phyloP scores from a whole-genome alignment of 1,284 basidiomycete species.

The Sanghuangporus weigelae region DNA sequence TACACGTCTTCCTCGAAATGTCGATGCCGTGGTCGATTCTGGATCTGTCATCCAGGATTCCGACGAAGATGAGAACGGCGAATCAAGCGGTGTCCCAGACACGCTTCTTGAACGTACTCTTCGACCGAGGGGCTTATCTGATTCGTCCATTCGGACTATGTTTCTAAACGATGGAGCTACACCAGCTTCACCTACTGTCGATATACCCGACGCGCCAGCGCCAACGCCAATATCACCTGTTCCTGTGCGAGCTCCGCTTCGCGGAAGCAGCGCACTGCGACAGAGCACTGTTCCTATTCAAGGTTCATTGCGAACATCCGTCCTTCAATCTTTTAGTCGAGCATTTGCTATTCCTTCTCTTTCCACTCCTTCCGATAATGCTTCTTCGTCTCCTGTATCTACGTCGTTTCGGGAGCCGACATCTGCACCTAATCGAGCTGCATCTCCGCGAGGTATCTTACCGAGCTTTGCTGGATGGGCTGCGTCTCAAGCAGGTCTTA shows the following conservation, averaged over 20 bases:
- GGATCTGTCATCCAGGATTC: slow-evolving; percentile 31
- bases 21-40: slow-evolving; percentile 75
- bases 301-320: slow-evolving; percentile 1
- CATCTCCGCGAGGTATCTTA: slow-evolving; percentile 8
- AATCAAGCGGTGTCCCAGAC: slow-evolving; percentile 31
- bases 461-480: slow-evolving; percentile 17
- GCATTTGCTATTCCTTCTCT: slow-evolving; percentile 13
- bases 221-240: slow-evolving; percentile 11
- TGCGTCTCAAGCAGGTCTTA: slow-evolving; percentile 14
- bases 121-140: slow-evolving; percentile 76
- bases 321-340: slow-evolving; percentile 12
- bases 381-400: not conserved
- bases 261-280: not conserved
- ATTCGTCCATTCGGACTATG: slow-evolving; percentile 86
- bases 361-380: not conserved
- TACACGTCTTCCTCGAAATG: slow-evolving; percentile 49
- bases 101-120: slow-evolving; percentile 63
- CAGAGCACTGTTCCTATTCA: slow-evolving; percentile 7
- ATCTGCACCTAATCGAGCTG: not conserved
- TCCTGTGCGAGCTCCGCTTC: not conserved
- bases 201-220: not conserved
- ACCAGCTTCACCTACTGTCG: slow-evolving; percentile 16
- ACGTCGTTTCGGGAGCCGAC: not conserved
- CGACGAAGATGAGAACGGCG: slow-evolving; percentile 31
- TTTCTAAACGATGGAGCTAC: slow-evolving; percentile 55